Evolutionary conservation across 2,329 filamentous ascomycete genomes (phyloP), one percentile per base, ranked within the genome.

Genomic region (Exophiala oligosperma): DNA sequence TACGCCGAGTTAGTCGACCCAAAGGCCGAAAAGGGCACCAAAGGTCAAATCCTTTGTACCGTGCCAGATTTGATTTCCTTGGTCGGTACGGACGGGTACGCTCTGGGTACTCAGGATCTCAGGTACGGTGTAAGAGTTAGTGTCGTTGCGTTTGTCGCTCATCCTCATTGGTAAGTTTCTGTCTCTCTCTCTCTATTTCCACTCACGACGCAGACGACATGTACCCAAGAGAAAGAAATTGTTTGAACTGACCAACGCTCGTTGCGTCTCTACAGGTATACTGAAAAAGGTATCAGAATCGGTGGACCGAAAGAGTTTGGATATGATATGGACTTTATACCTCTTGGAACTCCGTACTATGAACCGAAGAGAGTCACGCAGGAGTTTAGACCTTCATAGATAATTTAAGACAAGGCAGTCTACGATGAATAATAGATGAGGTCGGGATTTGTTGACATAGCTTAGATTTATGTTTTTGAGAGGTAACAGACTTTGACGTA

Each of bases 71-170:
- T 68, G n/a, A 67, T 68, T 12, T 65, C 56, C 24, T 52, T 64
- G 6, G 37, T 63, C n/a, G 57, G 57, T 6, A 46, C 53, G 12
- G 56, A 64, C 41, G 64, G 64, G 3, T 55, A 63, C 40, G 58
- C 64, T 8, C 32, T 63, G 12, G 60, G 62, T 11, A 47, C 55
- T n/a, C 54, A 58, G 53, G 54, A 64, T 49, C 47, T 81, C 24
- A 72, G 80, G n/a, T 83, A 82, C 52, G 81, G 81, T 0, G 62
- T 83, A 2, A 70, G 74, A 4, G 80, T 82, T 0, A 77, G 68
- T 28, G 79, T 83, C 0, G 76, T 83, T 58, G 80, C 73, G 1
- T 76, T 81, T 1, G 82, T 83, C 1, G 83, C 83, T 0, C 83
- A 85, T 56, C 69, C 85, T 3, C 80, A 84, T 40, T 85, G 82